These are phyloP conservation scores for Spirogloea muscicola DNA, from an alignment of 139 green algal species.

Conservation along the genomic window DNA sequence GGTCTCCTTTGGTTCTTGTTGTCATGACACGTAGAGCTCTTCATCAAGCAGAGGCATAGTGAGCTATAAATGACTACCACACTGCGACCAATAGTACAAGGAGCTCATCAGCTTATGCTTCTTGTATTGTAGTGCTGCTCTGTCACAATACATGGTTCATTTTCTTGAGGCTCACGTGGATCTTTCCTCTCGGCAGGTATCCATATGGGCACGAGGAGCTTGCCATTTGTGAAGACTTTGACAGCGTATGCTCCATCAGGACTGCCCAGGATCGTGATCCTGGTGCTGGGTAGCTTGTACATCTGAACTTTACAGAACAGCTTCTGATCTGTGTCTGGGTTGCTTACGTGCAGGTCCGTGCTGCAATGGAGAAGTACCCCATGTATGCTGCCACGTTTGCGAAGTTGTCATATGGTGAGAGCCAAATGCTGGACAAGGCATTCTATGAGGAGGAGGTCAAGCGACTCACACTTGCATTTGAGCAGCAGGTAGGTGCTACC, in stretches of 20 bases:
- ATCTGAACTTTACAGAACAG: neutral
- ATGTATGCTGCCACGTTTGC: conserved; percentile 42
- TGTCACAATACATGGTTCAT: too few relatives aligned
- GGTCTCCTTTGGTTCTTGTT: too few relatives aligned
- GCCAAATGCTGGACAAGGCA: conserved; percentile 48
- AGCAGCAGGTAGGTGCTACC: conserved; percentile 42
- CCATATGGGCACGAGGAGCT: conserved; percentile 77
- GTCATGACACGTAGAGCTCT: too few relatives aligned
- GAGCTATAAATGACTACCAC: too few relatives aligned
- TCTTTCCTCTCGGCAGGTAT: conserved; percentile 30
- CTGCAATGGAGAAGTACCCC: conserved; percentile 49
- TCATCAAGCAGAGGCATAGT: too few relatives aligned
- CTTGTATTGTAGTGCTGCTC: too few relatives aligned
- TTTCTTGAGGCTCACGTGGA: too few relatives aligned
- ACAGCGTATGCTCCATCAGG: too few relatives aligned
- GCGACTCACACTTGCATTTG: conserved; percentile 36
- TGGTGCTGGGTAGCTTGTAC: too few relatives aligned
- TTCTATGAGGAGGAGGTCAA: conserved; percentile 60
- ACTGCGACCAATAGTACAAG: too few relatives aligned
- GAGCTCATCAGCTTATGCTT: too few relatives aligned
- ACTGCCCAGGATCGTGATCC: too few relatives aligned
- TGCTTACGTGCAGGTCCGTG: conserved; percentile 54
- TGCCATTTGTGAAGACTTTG: conserved; percentile 89
- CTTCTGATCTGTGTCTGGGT: neutral
- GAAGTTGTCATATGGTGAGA: conserved; percentile 50